Conservation (phyloP, 768 basidiomycete genomes). For the Tylopilus balloui region DNA sequence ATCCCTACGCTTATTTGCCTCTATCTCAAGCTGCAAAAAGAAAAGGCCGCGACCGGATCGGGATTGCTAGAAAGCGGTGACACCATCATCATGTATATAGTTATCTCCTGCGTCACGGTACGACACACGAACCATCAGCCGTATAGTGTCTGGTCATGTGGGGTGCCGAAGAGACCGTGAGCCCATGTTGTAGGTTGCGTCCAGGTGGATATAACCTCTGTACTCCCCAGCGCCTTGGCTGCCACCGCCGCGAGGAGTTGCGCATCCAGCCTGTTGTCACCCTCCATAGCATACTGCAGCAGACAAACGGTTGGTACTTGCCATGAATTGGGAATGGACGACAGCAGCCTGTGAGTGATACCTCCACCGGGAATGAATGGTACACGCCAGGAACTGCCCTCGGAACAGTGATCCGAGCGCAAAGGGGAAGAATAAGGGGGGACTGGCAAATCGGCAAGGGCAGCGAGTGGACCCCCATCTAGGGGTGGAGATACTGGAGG, state of each 20-base stretch:
- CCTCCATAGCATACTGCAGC: constrained; percentile 75
- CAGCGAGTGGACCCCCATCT: constrained; percentile 40
- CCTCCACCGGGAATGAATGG: constrained; percentile 83
- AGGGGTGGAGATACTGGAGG: constrained; percentile 44
- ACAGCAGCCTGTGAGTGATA: constrained; percentile 60
- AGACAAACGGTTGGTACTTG: constrained; percentile 53
- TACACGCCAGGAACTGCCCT: constrained; percentile 32
- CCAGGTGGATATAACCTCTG: constrained; percentile 39
- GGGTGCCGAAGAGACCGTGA: constrained; percentile 59
- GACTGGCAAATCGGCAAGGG: constrained; percentile 45
- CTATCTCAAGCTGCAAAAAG: constrained; percentile 78
- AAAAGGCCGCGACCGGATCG: constrained; percentile 44
- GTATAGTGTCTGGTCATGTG: constrained; percentile 69
- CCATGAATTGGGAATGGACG: constrained; percentile 49
- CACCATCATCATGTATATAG: constrained; percentile 1
- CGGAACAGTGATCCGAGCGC: constrained; percentile 30
- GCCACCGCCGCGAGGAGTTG: constrained; percentile 52
- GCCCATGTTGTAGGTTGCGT: constrained; percentile 63
- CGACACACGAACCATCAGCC: constrained; percentile 38
- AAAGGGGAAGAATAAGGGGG: constrained; percentile 51
- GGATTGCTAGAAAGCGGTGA: constrained; percentile 62
- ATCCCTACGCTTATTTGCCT: constrained; percentile 91
- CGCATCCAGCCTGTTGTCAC: constrained; percentile 77
- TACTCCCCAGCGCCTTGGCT: constrained; percentile 43
- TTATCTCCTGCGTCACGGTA: not conserved